Conservation (phyloP, 805 yeast species). For the Monosporozyma yasuniensis region DNA sequence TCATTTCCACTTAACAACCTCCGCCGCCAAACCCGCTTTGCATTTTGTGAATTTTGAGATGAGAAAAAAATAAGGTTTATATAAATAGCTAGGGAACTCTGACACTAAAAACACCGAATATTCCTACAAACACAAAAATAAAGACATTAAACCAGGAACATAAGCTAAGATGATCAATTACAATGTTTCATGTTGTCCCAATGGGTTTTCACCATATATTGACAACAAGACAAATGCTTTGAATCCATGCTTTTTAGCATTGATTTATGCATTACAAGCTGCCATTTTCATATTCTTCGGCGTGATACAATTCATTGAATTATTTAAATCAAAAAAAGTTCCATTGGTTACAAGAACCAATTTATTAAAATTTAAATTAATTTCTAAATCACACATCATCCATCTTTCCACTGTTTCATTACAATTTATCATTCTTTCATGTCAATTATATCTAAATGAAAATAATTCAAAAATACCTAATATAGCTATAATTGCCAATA, state of each 20-base stretch:
- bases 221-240: conserved; percentile 29
- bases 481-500: conserved; percentile 11
- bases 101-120: not conserved
- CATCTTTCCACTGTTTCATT: conserved; percentile 19
- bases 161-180: not conserved
- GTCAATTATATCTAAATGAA: conserved; percentile 7
- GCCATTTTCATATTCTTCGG: conserved; percentile 18
- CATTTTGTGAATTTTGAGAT: not conserved
- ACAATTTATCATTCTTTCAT: conserved; percentile 10
- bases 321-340: conserved; percentile 11
- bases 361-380: conserved; percentile 4
- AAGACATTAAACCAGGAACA: not conserved
- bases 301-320: conserved; percentile 13
- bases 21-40: not conserved
- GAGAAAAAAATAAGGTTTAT: not conserved
- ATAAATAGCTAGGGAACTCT: not conserved
- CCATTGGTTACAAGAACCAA: conserved; percentile 13
- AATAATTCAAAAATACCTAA: conserved; percentile 9
- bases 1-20: no score
- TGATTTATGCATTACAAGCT: conserved; percentile 10
- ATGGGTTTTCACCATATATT: conserved; percentile 27
- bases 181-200: not conserved
- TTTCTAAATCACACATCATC: conserved; percentile 13
- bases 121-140: not conserved
- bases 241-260: conserved; percentile 29